These are phyloP conservation scores for Albophoma yamanashiensis DNA, from an alignment of 2,329 filamentous ascomycete genomes.

Conservation along the genomic window DNA sequence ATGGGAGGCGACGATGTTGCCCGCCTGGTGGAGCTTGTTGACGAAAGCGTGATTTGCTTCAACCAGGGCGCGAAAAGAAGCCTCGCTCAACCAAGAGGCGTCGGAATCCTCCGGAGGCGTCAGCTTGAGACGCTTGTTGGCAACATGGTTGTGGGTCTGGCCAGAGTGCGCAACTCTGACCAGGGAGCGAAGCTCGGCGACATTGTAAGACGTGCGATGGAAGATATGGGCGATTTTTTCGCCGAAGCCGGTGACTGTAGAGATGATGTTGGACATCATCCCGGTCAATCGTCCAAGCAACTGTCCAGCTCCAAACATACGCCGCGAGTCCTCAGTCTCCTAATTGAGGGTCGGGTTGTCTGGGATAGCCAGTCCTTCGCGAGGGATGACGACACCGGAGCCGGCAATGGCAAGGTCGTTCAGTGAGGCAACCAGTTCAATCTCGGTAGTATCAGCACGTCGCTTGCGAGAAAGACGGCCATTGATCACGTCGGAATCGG, in stretches of 20 bases:
- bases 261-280: constrained; percentile 18
- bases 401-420: constrained; percentile 5
- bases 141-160: constrained; percentile 7
- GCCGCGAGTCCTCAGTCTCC: constrained; percentile 4
- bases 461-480: constrained; percentile 18
- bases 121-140: constrained; percentile 17
- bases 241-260: constrained; percentile 15
- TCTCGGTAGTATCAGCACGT: constrained; percentile 16
- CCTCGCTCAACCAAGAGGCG: background rate
- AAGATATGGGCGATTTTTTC: constrained; percentile 13
- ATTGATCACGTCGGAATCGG: constrained; percentile 12
- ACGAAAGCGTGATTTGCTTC: constrained; percentile 12
- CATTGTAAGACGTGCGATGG: constrained; percentile 11
- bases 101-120: constrained; percentile 4
- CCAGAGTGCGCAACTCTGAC: constrained; percentile 1
- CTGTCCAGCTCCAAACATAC: constrained; percentile 11
- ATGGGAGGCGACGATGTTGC: constrained; percentile 8
- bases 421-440: constrained; percentile 16
- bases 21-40: constrained; percentile 9
- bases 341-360: background rate
- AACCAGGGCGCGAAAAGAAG: constrained; percentile 9
- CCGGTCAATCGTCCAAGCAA: constrained; percentile 12
- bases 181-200: constrained; percentile 14
- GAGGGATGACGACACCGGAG: background rate
- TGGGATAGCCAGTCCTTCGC: background rate